phyloP scores from a whole-genome alignment of 371 early-diverging fungal genomes.

The Apophysomyces ossiformis region DNA sequence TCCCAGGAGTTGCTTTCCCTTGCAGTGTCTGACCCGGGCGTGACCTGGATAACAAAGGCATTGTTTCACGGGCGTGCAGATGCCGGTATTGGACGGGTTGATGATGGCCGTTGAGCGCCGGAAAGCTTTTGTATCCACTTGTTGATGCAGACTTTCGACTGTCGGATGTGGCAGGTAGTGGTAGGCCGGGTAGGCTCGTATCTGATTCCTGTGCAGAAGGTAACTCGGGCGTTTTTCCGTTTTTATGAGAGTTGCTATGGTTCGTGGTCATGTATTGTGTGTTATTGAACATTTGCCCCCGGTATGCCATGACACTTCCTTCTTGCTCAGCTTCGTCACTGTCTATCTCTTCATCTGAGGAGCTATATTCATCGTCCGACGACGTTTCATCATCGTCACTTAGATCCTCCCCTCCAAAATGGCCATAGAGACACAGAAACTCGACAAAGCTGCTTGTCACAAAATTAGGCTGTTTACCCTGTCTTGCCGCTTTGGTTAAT shows the following conservation, averaged over 20 bases:
- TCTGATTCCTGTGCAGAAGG: neutral
- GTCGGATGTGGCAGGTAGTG: constrained; percentile 17
- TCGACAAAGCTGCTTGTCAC: constrained; percentile 92
- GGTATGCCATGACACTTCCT: constrained; percentile 35
- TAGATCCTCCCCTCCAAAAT: constrained; percentile 93
- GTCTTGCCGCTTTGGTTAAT: constrained; percentile 67
- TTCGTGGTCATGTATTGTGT: constrained; percentile 23
- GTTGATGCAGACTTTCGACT: neutral
- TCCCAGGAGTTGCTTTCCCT: constrained; percentile 77
- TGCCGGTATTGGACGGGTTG: constrained; percentile 41
- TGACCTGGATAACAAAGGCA: constrained; percentile 62
- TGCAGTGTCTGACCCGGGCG: constrained; percentile 56
- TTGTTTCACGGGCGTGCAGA: constrained; percentile 48
- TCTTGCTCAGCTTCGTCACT: constrained; percentile 17
- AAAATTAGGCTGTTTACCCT: constrained; percentile 72
- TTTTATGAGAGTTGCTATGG: neutral
- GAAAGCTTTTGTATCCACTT: constrained; percentile 12
- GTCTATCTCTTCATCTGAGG: constrained; percentile 26
- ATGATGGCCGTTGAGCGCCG: constrained; percentile 20
- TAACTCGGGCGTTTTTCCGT: constrained; percentile 3
- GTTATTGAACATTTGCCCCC: constrained; percentile 33
- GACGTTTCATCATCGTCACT: constrained; percentile 75
- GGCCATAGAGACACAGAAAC: constrained; percentile 91
- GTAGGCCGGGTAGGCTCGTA: constrained; percentile 1
- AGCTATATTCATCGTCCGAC: constrained; percentile 19